These are phyloP conservation scores for Amoeboaphelidium occidentale DNA, from an alignment of 371 early-diverging fungal species.

Conservation along the genomic window DNA sequence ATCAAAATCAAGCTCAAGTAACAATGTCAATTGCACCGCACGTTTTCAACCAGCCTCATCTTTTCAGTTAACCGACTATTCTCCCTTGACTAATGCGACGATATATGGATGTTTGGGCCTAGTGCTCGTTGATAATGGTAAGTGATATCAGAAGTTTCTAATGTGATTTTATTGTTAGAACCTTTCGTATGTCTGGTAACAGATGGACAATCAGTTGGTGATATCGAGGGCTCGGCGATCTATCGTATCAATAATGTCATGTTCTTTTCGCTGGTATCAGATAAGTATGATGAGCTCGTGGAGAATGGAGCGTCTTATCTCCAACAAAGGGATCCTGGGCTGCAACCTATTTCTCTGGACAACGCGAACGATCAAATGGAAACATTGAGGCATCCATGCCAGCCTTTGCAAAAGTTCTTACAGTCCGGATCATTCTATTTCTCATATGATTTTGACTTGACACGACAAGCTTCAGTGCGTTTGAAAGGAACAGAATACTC, in stretches of 20 bases:
- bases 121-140: background rate
- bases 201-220: conserved; percentile 4
- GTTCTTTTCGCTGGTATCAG: conserved; percentile 12
- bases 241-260: conserved; percentile 9
- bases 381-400: conserved; percentile 13
- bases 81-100: background rate
- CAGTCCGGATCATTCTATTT: conserved; percentile 21
- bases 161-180: too few relatives aligned
- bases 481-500: background rate
- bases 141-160: too few relatives aligned
- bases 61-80: too few relatives aligned
- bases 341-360: background rate
- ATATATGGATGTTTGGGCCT: background rate
- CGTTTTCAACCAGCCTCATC: too few relatives aligned
- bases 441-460: conserved; percentile 15
- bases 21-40: too few relatives aligned
- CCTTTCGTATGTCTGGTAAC: background rate
- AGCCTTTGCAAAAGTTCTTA: conserved; percentile 14
- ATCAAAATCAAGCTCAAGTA: too few relatives aligned
- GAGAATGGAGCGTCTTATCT: background rate
- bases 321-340: background rate
- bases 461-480: conserved; percentile 6
- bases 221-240: conserved; percentile 10
- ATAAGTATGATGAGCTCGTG: conserved; percentile 3
- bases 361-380: background rate